Conservation (phyloP, 75 land plant species). For the Cryptomeria japonica region DNA sequence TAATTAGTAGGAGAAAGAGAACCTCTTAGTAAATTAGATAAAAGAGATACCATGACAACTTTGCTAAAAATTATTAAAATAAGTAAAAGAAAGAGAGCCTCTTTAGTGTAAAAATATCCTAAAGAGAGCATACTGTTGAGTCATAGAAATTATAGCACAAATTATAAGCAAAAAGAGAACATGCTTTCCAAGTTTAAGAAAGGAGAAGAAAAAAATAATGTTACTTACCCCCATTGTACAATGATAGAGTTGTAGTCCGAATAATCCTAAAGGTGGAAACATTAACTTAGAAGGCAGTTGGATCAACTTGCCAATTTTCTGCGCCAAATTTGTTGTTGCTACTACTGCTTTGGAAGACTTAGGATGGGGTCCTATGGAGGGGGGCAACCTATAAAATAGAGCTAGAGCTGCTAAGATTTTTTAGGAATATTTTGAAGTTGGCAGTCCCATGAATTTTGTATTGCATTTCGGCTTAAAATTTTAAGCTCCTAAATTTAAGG, state of each 20-base stretch:
- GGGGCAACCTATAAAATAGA: too few species aligned
- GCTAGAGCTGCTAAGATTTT: too few species aligned
- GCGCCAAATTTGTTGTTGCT: conserved; percentile 42
- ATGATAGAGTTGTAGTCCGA: conserved; percentile 66
- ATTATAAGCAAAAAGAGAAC: not conserved
- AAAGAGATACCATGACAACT: not conserved
- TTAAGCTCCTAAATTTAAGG: too few species aligned
- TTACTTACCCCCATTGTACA: conserved; percentile 56
- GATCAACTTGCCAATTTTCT: conserved; percentile 64
- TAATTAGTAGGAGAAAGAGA: too few species aligned
- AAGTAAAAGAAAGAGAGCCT: not conserved
- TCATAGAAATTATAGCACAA: not conserved
- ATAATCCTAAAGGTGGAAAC: conserved; percentile 58
- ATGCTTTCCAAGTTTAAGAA: not conserved
- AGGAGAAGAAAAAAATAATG: not conserved
- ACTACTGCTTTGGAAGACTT: not conserved
- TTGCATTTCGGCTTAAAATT: too few species aligned
- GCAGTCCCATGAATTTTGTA: too few species aligned
- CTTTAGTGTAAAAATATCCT: too few species aligned
- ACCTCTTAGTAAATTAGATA: too few species aligned
- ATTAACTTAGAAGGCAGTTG: conserved; percentile 61
- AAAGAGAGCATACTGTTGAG: not conserved
- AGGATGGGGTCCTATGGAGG: too few species aligned
- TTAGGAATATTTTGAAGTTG: too few species aligned
- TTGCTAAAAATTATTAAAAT: too few species aligned